phyloP scores from a whole-genome alignment of 2,329 filamentous ascomycete species.

The Lecanicillium sp. region DNA sequence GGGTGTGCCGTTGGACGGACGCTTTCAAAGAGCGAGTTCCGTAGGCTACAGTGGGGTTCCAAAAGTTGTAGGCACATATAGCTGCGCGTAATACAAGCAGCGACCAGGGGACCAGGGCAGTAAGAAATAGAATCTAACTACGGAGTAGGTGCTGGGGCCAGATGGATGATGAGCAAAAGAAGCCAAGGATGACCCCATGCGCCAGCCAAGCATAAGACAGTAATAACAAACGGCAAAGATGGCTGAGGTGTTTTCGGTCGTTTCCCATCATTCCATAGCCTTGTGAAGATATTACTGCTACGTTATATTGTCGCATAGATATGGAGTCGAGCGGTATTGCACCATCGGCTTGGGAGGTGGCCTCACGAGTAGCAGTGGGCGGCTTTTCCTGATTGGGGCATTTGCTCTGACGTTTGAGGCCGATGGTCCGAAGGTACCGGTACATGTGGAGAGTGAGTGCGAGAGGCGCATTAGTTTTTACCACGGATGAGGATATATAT shows the following conservation, averaged over 20 bases:
- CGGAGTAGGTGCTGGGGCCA: too few species aligned
- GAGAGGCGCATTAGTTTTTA: too few species aligned
- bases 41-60: too few species aligned
- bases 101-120: too few species aligned
- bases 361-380: background rate
- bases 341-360: conserved; percentile 8
- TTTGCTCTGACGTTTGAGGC: conserved; percentile 9
- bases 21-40: background rate
- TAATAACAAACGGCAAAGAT: too few species aligned
- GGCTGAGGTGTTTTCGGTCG: too few species aligned
- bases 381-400: conserved; percentile 6
- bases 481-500: too few species aligned
- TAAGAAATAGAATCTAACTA: too few species aligned
- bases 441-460: background rate
- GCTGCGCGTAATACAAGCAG: background rate
- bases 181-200: too few species aligned
- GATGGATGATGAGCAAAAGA: too few species aligned
- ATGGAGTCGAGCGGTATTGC: conserved; percentile 11
- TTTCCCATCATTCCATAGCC: too few species aligned
- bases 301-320: background rate
- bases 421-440: conserved; percentile 12
- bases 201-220: too few species aligned
- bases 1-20: background rate
- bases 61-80: background rate
- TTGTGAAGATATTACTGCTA: background rate